Base-by-base conservation (phyloP, 1,284 basidiomycete species). In the Psilocybe mexicana region DNA sequence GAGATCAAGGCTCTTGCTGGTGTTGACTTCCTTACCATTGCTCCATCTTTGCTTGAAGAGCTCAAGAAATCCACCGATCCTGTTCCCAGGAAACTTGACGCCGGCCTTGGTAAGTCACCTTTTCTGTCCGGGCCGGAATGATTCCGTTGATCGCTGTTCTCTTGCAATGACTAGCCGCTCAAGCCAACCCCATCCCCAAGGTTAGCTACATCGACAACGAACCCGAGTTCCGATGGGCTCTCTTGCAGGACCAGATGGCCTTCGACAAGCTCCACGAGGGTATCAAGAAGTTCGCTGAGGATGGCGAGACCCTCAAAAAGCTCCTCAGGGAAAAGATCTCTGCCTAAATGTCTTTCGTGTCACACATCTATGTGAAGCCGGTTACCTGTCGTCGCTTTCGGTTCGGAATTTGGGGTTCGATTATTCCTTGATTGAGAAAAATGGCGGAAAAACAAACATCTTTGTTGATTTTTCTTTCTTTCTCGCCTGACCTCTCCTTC, bases 181-280 rank as follows among this genome's bases (percentile, higher is more conserved):
- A 83, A 68, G 80, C 79, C 54, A 81, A 87, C 59, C 79, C 83
- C 44, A 83, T 93, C 62, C 68, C 84, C 55, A 99, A 97, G 80
- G 91, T 95, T 58, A 80, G 87, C 44, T 98, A 74, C 83, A 74
- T 99, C 72, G 85, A 98, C 82, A 86, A 98, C 80, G 93, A 99
- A 83, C 78, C 95, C 63, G 92, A 93, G 71, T 99, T 99, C 90
- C 88, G 93, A 66, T 97, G 94, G 94, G 72, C 84, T 12, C 88
- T 99, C 54, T 86, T 97, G 71, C 84, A 93, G 69, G 94, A 98
- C 75, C 77, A 83, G 73, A 97, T 97, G 94, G 94, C 95, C 11
- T 95, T 93, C 70, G 94, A 96, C 76, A 97, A 98, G 80, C 79
- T 94, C 55, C 93, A 97, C 77, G 96, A 98, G 80, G 96, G 96